These are phyloP conservation scores for Malus orientalis DNA, from an alignment of 306 rosid species.

Conservation along the genomic window DNA sequence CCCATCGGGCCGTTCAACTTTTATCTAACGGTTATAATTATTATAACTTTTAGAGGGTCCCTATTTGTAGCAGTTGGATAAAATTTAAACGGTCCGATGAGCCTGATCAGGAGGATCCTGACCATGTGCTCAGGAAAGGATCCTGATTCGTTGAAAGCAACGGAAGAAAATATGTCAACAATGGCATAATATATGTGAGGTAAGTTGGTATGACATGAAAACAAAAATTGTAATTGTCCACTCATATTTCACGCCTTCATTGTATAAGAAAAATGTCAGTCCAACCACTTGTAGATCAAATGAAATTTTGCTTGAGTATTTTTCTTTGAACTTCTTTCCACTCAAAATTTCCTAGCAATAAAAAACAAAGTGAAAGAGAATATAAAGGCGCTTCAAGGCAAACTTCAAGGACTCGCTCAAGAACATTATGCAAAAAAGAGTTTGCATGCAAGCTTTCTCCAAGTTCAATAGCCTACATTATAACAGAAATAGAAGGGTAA, in stretches of 20 bases:
- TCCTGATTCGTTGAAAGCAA: too few relatives aligned
- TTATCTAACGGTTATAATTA: too few relatives aligned
- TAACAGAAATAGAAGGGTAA: conserved; percentile 18
- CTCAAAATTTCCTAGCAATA: not conserved
- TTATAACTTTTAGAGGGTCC: too few relatives aligned
- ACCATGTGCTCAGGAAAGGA: too few relatives aligned
- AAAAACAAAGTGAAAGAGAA: not conserved
- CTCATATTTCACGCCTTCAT: not conserved
- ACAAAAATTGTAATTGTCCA: not conserved
- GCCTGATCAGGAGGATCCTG: too few relatives aligned
- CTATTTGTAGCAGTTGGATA: too few relatives aligned
- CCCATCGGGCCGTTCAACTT: too few relatives aligned
- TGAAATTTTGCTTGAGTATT: not conserved
- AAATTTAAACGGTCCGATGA: too few relatives aligned
- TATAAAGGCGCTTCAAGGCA: conserved; percentile 6
- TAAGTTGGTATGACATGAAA: not conserved
- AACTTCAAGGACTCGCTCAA: conserved; percentile 52
- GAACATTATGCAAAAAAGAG: conserved; percentile 67
- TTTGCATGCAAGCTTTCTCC: conserved; percentile 78
- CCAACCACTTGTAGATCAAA: not conserved
- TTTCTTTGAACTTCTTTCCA: not conserved
- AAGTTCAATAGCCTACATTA: conserved; percentile 57
- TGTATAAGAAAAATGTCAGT: not conserved
- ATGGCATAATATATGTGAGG: not conserved
- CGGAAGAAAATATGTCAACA: conserved; percentile 2